Base-by-base conservation (phyloP, 768 basidiomycete genomes). In the Mycena indigotica region DNA sequence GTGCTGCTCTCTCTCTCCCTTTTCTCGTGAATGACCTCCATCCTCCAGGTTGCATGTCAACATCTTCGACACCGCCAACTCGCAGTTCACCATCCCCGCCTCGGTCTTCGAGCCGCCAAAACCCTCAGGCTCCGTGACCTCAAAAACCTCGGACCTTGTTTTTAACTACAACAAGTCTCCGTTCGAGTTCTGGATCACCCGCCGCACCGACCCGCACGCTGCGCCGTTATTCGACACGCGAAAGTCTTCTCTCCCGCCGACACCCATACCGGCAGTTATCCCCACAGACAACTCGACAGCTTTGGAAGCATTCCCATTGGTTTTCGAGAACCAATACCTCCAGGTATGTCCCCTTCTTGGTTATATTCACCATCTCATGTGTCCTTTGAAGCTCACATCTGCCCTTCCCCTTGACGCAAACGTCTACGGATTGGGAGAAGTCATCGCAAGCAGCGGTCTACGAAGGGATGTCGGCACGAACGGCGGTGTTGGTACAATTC, bases 151-250 rank as follows among this genome's bases (percentile, higher is more conserved):
- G 0, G 89, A 91, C 64, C 75, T 92, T 10, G 73, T 84, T 3
- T 91, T 92, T 75, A 85, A 90, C 66, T 83, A 84, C 58, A 76
- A 85, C 1, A 5, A 77, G 1, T 73, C 76, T 0, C 89, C 91
- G 0, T 92, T 92, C 67, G 83, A 85, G 2, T 92, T 91, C 67
- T 92, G 89, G 89, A 84, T 92, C 60, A 88, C 87, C 1, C 83
- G 89, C 41, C 82, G 84, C 23, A 82, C 83, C 3, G 75, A 81
- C 8, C 85, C 84, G 3, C 69, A 78, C 28, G 77, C 74, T 5
- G 64, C 66, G 44, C 87, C 84, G 51, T 69, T 92, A 23, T 91
- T 91, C 64, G 89, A 92, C 65, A 91, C 89, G 1, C 80, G 89
- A 39, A 67, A 79, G 8, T 62, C 77, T 0, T 88, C 87, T 0